Evolutionary conservation across 108 stramenopile genomes (phyloP), one percentile per base, ranked within the genome.

Genomic region (Conticribra weissflogii): DNA sequence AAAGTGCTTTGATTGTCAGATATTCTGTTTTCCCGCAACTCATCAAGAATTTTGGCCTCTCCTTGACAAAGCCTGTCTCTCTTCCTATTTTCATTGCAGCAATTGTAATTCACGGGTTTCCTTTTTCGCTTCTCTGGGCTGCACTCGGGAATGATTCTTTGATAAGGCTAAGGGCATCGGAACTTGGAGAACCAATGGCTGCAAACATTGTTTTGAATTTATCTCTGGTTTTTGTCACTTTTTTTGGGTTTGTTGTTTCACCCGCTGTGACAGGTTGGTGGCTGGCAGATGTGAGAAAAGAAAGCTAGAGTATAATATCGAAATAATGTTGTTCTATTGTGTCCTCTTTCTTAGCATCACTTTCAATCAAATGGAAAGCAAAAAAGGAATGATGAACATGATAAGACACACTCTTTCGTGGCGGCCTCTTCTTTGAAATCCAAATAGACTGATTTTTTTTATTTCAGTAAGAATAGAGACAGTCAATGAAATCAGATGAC

Each of bases 21-120:
- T 79, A 74, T 63, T 79, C 71, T 32, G 59, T 61, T 2, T 79
- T 79, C 21, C 78, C 78, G 18, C 73, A 79, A 33, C 30, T 74
- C 8, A 25, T 79, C 23, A 79, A 79, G 51, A 79, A 79, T 52
- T 68, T 69, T 56, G 71, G 67, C 16, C 55, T 78, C 47, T 46
- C 63, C 14, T 31, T 78, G 15, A 66, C 71, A 9, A 46, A 18
- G 30, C 54, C 74, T 7, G 73, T 79, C 17, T 47, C 66, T 2
- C 45, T 69, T 16, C 70, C 73, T n/a, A 48, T 69, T 3, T 79
- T 79, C 47, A 31, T 79, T 16, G 16, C 60, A 17, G 72, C 73
- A 2, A 63, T 59, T 22, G 21, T 54, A n/a, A 36, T 72, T 12
- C 78, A 79, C 33, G 71, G 70, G 12, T 59, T 79, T 28, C 78